Base-by-base conservation (phyloP, 192 early-diverging fungal genomes). In the Oehlia diaphana region DNA sequence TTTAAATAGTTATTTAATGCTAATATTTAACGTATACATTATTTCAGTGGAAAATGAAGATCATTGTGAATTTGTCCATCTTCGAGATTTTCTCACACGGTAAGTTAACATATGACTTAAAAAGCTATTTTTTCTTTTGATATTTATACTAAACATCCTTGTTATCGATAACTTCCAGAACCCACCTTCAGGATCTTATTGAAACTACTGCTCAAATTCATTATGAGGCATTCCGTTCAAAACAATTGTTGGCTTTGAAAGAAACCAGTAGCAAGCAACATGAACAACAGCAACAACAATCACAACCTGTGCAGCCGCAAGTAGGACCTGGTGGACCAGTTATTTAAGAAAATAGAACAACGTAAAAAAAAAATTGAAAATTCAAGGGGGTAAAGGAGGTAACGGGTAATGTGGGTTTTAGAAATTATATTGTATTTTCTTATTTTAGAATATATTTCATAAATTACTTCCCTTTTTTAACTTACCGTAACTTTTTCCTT, bases 181-280 rank as follows among this genome's bases (percentile, higher is more conserved):
- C 97, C n/a, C 98, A 99, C 81, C 83, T 99, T 61, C 94, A 96
- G 80, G 98, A 99, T 81, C 87, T 99, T 84, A 93, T 98, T 78
- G 98, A 99, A 82, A 95, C 95, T 58, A 99, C 98, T 16, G 89
- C 94, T 9, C 90, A 92, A 81, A 90, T 97, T 73, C 97, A 98
- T 84, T 99, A 99, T 87, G 97, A 99, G 87, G 90, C 92, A 49
- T 99, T 97, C 95, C 91, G 98, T 72, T 93, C 89, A 28, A 90
- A 90, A 81, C 89, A 90, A 77, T 76, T 90, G 71, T 81, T 90
- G 73, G 89, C 89, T 68, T 80, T 90, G 47, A 89, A 89, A 78
- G 89, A 90, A 78, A 85, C 81, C 28, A 62, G 67, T 42, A 26
- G 39, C 50, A 79, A 62, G n/a, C 66, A 79, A n/a, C 85, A 86